Evolutionary conservation across 176 grass and related monocot genomes (phyloP), one percentile per base, ranked within the genome.

Genomic region (Eragrostis curvula): DNA sequence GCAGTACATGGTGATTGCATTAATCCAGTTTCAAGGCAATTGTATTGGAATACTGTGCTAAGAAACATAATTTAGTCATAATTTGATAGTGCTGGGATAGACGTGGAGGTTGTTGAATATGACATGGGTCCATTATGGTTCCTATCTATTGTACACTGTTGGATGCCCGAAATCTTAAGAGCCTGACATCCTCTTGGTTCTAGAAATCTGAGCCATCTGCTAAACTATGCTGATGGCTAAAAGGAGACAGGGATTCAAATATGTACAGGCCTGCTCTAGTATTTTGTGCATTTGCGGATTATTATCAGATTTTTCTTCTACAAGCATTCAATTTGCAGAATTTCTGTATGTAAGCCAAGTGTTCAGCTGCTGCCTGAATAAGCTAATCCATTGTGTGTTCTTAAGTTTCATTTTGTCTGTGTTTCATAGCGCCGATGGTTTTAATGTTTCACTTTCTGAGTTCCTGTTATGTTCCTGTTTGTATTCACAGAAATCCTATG

Each of bases 401-500:
- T 81, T 50, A 47, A 58, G 6, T 61, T 61, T 61, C 49, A 18
- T 20, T 42, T 46, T 47, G 23, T 69, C 70, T 75, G 20, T 55
- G 48, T 30, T 61, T 20, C 47, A 57, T 77, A 21, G 13, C 64
- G 74, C 21, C 41, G 48, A 12, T 12, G 1, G 57, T 76, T 46
- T 68, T 64, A 73, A 43, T 45, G 41, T 66, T 79, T 21, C 9
- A 32, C 15, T 42, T 24, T 10, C 59, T 7, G 70, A 72, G 27
- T 62, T 83, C 14, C 23, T 82, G 44, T 56, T 83, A 8, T 86
- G 48, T 86, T 78, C 21, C 30, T 73, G 25, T 74, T 68, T 79
- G 75, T 42, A n/a, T 88, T 21, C 32, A 29, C 85, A 99, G 97
- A 99, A 99, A 99, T 99, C 97, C 36, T 99, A 99, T 13, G 97